A percentile compares a stretch with the other conserved stretches of the same genome.
Evolutionary conservation across 306 rosid genomes (phyloP).

Genomic region (Vigna unguiculata): DNA sequence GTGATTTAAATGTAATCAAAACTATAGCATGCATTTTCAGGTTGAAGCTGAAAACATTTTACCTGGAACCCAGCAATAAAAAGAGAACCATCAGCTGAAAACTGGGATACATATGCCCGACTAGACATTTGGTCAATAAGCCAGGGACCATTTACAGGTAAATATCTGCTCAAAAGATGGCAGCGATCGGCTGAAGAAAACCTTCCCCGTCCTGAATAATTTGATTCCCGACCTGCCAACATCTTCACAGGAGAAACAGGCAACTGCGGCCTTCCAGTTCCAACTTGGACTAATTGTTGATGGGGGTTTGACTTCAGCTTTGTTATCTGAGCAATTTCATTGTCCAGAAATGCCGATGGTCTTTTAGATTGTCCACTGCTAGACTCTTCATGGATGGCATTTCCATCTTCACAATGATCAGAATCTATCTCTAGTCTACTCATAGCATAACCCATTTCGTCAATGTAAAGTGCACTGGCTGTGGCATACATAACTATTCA

Average conservation of each 20-base stretch:
- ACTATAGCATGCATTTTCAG: slow-evolving; percentile 15
- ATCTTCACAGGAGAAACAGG: slow-evolving; percentile 87
- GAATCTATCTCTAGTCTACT: slow-evolving; percentile 75
- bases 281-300: slow-evolving; percentile 56
- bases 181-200: slow-evolving; percentile 92
- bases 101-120: slow-evolving; percentile 92
- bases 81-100: slow-evolving; percentile 91
- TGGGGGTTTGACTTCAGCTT: slow-evolving; percentile 76
- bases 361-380: slow-evolving; percentile 49
- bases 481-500: slow-evolving; percentile 58
- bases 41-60: slow-evolving; percentile 31
- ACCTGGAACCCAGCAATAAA: slow-evolving; percentile 94
- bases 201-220: slow-evolving; percentile 84
- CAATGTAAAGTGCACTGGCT: slow-evolving; percentile 46
- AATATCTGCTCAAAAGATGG: slow-evolving; percentile 84
- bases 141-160: slow-evolving; percentile 93
- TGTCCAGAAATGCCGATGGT: slow-evolving; percentile 56
- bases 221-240: slow-evolving; percentile 90
- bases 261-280: slow-evolving; percentile 59
- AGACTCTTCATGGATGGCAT: slow-evolving; percentile 47
- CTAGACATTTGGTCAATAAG: slow-evolving; percentile 73
- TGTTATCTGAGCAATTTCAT: slow-evolving; percentile 81
- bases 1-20: slow-evolving; percentile 26
- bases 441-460: slow-evolving; percentile 85
- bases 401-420: slow-evolving; percentile 51